These are phyloP conservation scores for Tulasnella calospora DNA, from an alignment of 768 basidiomycete species.

Conservation along the genomic window DNA sequence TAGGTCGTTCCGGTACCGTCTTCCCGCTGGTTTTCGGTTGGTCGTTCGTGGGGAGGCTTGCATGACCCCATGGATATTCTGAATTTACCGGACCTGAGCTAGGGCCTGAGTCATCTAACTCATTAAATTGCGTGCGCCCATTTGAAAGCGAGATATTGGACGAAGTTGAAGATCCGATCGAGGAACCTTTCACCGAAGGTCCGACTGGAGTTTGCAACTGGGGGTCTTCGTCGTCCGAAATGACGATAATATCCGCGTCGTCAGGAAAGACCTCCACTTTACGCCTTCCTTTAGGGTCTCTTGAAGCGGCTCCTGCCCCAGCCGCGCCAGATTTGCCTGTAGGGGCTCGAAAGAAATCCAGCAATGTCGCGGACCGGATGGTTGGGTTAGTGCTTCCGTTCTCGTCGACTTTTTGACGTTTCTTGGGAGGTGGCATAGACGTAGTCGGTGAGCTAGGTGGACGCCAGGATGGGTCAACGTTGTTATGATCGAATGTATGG, in stretches of 20 bases:
- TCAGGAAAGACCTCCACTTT: not conserved
- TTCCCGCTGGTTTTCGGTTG: not conserved
- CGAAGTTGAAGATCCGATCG: not conserved
- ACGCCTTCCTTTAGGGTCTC: not conserved
- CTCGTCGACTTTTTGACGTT: not conserved
- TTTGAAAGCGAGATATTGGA: not conserved
- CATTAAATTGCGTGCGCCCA: not conserved
- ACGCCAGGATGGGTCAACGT: not conserved
- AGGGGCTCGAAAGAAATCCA: not conserved
- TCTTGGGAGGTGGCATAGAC: not conserved
- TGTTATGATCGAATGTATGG: not conserved
- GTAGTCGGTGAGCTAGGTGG: not conserved
- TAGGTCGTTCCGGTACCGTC: not conserved
- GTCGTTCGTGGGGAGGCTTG: not conserved
- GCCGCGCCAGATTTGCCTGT: not conserved
- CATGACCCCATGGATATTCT: not conserved
- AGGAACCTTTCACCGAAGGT: not conserved
- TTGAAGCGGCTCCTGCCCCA: not conserved
- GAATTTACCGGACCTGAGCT: not conserved
- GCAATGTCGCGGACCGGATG: not conserved
- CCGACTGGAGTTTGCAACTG: not conserved
- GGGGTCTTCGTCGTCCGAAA: slow-evolving; percentile 5
- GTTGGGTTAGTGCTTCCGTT: not conserved
- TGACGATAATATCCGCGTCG: not conserved
- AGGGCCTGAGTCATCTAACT: not conserved